A percentile compares a stretch with the other conserved stretches of the same genome.
Evolutionary conservation across 345 rosid genomes (phyloP).

Genomic region (Syzygium aromaticum): DNA sequence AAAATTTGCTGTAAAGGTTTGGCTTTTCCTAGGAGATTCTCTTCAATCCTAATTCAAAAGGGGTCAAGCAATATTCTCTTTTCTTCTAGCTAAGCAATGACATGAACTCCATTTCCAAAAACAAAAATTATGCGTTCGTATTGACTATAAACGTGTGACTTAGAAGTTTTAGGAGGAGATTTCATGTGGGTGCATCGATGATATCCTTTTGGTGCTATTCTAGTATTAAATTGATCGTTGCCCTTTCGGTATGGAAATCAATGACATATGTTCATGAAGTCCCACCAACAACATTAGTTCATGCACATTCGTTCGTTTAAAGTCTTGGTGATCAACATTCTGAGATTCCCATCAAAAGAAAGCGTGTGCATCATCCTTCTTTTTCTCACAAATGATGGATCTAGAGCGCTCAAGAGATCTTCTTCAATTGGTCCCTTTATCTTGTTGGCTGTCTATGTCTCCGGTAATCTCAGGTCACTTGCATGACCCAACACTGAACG

Average conservation of each 20-base stretch:
- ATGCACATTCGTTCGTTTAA: not conserved
- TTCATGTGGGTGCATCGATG: not conserved
- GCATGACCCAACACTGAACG: not conserved
- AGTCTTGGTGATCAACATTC: not conserved
- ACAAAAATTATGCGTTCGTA: not conserved
- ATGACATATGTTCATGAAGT: not conserved
- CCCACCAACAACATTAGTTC: not conserved
- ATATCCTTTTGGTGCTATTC: not conserved
- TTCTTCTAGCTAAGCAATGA: not conserved
- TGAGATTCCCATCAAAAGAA: not conserved
- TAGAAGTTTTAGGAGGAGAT: not conserved
- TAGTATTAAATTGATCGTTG: not conserved
- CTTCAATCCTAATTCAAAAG: not conserved
- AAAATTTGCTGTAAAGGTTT: slow-evolving; percentile 13
- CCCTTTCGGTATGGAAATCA: not conserved
- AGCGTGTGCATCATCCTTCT: not conserved
- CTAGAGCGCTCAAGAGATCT: not conserved
- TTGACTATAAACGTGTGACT: not conserved
- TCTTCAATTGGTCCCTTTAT: not conserved
- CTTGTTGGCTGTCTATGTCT: not conserved
- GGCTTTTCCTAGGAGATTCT: not conserved
- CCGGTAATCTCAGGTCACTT: not conserved
- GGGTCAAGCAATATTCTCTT: slow-evolving; percentile 2
- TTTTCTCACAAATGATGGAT: not conserved
- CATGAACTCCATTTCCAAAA: not conserved